Percentiles rank a stretch among this genome's conserved stretches.
Conservation (phyloP, 345 rosid genomes). For the Arabidopsis suecica region DNA sequence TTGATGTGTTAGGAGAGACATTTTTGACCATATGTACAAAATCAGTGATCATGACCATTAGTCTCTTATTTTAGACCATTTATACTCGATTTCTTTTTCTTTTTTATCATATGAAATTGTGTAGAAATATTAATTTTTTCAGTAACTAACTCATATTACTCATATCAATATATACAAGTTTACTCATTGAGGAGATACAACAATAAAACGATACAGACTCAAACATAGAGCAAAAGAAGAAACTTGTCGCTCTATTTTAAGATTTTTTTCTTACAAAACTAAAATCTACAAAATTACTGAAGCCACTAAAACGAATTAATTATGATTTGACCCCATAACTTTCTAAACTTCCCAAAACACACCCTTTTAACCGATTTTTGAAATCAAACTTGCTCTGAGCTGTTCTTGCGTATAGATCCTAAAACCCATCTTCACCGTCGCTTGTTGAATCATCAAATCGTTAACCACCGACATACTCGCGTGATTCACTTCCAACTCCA, state of each 20-base stretch:
- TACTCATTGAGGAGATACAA: not conserved
- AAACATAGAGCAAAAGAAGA: not conserved
- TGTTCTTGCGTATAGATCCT: constrained; percentile 85
- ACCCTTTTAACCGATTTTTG: constrained; percentile 60
- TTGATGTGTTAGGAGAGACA: not conserved
- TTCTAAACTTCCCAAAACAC: not conserved
- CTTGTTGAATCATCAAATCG: constrained; percentile 98
- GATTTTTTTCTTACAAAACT: constrained; percentile 12
- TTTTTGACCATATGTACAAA: not conserved
- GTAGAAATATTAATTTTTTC: too few relatives aligned
- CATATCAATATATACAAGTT: constrained; percentile 26
- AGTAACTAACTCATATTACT: not conserved
- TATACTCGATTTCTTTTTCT: too few relatives aligned
- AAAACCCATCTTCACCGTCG: constrained; percentile 91
- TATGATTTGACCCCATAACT: constrained; percentile 22
- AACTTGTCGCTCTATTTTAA: constrained; percentile 30
- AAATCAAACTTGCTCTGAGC: constrained; percentile 65
- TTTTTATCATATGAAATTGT: too few relatives aligned
- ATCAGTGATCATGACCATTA: not conserved
- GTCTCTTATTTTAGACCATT: not conserved
- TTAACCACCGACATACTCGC: constrained; percentile 96
- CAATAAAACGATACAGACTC: not conserved
- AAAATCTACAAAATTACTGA: constrained; percentile 39
- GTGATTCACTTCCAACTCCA: constrained; percentile 89
- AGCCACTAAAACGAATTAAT: constrained; percentile 26